Evolutionary conservation across 2,329 filamentous ascomycete species (phyloP).

Genomic region (Fusarium tanahbumbuense): DNA sequence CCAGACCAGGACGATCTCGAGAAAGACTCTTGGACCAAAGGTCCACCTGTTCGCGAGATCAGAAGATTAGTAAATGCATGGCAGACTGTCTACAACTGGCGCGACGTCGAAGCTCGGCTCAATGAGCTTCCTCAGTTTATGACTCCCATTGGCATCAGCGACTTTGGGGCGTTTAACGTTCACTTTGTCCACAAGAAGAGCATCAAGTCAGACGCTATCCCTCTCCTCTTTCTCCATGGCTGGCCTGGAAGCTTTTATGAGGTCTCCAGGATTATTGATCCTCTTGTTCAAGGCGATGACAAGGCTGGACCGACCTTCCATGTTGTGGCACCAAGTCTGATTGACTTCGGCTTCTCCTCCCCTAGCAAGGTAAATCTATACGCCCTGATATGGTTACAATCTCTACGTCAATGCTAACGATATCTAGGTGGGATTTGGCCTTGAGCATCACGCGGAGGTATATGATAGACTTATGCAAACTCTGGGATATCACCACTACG

Average conservation of each 20-base stretch:
- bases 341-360: background rate
- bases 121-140: too few species aligned
- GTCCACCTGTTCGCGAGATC: too few species aligned
- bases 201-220: fast-evolving
- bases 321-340: slow-evolving; percentile 1
- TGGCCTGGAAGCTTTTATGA: background rate
- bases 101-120: too few species aligned
- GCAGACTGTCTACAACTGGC: too few species aligned
- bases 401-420: too few species aligned
- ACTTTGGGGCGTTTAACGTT: too few species aligned
- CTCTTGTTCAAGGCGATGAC: background rate
- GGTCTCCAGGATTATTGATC: background rate
- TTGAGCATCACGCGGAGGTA: background rate
- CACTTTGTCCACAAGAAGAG: background rate
- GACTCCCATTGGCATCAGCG: too few species aligned
- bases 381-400: too few species aligned
- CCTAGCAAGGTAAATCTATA: background rate
- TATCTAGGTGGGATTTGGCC: background rate
- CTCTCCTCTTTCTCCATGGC: background rate
- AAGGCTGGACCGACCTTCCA: background rate
- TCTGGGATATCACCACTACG: background rate
- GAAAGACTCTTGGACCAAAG: too few species aligned
- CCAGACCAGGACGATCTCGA: too few species aligned
- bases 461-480: slow-evolving; percentile 1
- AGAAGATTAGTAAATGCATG: too few species aligned